Evolutionary conservation across 768 basidiomycete species (phyloP), one percentile per base, ranked within the genome.

Genomic region (Sarcodon sp.): DNA sequence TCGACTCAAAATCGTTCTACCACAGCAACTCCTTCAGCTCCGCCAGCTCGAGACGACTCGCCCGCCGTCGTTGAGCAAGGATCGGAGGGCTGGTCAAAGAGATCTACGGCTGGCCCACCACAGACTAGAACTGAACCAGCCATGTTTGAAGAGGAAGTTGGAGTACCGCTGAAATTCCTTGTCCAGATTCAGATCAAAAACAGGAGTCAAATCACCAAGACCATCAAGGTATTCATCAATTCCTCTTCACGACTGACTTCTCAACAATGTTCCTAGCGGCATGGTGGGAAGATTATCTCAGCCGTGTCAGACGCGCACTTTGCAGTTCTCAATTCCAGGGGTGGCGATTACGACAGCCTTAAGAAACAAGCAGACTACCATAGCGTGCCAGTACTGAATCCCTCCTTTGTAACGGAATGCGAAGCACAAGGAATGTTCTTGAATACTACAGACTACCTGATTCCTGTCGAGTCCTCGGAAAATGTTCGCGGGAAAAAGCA

Each of bases 181-280:
- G 78, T 86, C 34, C 80, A 83, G 57, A 66, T 85, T n/a, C 80
- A 81, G 53, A 65, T 81, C 1, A 69, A 70, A 39, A 73, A 75
- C 45, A 69, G 83, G 18, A 62, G 66, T 12, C 60, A 65, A 0
- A 57, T 80, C 27, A 69, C 80, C 18, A 64, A 64, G 41, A 62
- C 66, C 7, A 79, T 87, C 59, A 84, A 81, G 74, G 84, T 82
- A 47, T 27, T 27, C 21, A 27, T 27, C 21, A 50, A 67, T 58
- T 32, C 13, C 32, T 5, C 15, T 4, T 35, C 35, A 33, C 35
- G 41, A 48, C 16, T 35, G 18, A 48, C 21, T 27, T 27, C 21
- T 4, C 21, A 34, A 48, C 34, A 46, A 2, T 37, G 36, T 18
- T 36, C 11, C 9, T 57, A 88, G 85, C 80, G 70, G 72, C 69